Conservation (phyloP, 179 eudicot genomes). For the Spinacia oleracea region DNA sequence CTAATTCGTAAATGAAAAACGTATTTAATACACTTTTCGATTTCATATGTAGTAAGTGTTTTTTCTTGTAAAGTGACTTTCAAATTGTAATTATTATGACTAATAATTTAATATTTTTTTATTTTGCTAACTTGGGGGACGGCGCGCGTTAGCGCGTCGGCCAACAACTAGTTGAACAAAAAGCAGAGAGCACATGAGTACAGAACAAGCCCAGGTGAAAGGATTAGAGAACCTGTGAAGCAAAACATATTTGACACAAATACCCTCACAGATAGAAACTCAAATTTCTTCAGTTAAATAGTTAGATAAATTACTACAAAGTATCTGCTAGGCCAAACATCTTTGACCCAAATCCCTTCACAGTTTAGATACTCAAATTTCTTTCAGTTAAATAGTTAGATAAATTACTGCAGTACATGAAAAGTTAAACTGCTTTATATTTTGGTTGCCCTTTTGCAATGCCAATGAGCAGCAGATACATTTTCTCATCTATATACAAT, state of each 20-base stretch:
- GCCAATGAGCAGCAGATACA: background rate
- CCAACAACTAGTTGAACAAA: too few relatives aligned
- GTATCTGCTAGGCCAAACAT: too few relatives aligned
- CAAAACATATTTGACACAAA: conserved; percentile 10
- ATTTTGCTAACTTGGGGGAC: too few relatives aligned
- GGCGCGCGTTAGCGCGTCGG: too few relatives aligned
- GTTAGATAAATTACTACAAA: background rate
- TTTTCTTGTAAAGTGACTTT: too few relatives aligned
- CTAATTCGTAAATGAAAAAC: too few relatives aligned
- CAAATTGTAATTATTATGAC: too few relatives aligned
- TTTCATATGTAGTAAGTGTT: too few relatives aligned
- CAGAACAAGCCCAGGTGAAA: background rate
- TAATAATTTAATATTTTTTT: too few relatives aligned
- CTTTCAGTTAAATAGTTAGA: conserved; percentile 12
- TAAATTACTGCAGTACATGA: background rate
- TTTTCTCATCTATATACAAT: background rate
- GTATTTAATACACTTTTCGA: too few relatives aligned
- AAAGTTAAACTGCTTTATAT: background rate
- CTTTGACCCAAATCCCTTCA: background rate
- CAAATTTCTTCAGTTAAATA: background rate
- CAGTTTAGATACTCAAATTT: background rate
- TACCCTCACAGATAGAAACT: conserved; percentile 2
- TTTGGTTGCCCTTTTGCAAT: background rate
- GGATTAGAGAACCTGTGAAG: background rate
- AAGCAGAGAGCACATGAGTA: background rate